Evolutionary conservation across 192 early-diverging fungal genomes (phyloP).

Genomic region (Backusella mclennaniae): DNA sequence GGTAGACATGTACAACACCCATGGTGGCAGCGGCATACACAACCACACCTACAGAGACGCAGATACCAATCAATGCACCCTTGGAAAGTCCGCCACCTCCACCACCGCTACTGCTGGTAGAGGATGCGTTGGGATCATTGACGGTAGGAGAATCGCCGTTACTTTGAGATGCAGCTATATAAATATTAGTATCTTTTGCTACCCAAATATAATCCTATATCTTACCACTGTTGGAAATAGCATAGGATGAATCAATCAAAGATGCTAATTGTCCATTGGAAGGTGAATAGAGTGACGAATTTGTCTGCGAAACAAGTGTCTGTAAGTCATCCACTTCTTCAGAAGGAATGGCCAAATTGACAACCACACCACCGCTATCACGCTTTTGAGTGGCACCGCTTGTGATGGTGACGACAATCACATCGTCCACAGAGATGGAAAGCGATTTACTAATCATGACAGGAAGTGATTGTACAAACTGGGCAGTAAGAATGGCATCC

Average conservation of each 20-base stretch:
- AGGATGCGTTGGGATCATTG: constrained; percentile 9
- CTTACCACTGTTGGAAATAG: constrained; percentile 12
- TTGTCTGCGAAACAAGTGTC: background rate
- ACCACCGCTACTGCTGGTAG: background rate
- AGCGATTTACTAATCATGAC: constrained; percentile 15
- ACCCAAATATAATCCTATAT: background rate
- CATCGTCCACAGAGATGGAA: constrained; percentile 13
- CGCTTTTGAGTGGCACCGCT: background rate
- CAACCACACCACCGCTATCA: constrained; percentile 17
- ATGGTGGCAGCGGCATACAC: constrained; percentile 38
- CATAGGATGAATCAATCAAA: constrained; percentile 23
- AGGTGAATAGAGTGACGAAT: constrained; percentile 5
- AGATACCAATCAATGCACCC: constrained; percentile 35
- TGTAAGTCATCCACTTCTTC: constrained; percentile 9
- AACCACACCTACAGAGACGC: constrained; percentile 31
- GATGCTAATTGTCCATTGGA: constrained; percentile 25
- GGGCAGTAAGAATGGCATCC: constrained; percentile 26
- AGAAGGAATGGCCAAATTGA: constrained; percentile 25
- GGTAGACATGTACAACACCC: constrained; percentile 25
- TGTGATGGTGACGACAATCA: constrained; percentile 30
- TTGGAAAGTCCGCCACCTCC: constrained; percentile 13
- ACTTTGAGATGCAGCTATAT: background rate
- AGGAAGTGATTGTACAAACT: constrained; percentile 29
- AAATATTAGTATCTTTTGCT: no score
- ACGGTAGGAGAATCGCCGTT: background rate